Percentiles rank a stretch among this genome's conserved stretches.
These are phyloP conservation scores for Saccharomyces hybrid DNA, from an alignment of 1,139 yeast species.

Conservation along the genomic window DNA sequence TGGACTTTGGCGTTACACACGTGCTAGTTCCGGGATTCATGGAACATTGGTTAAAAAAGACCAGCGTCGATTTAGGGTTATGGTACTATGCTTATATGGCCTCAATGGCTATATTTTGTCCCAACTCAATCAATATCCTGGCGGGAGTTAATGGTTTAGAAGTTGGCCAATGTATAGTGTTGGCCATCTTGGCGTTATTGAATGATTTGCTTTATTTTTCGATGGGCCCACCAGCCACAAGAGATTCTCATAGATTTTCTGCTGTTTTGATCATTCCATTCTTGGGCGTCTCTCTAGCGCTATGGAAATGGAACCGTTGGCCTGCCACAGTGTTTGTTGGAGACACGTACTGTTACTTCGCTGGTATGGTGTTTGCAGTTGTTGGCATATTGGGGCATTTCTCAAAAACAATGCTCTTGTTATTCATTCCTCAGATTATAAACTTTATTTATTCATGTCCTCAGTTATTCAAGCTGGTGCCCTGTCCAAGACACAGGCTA, in stretches of 20 bases:
- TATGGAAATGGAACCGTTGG: constrained; percentile 75
- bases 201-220: constrained; percentile 72
- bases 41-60: constrained; percentile 33
- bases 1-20: constrained; percentile 88
- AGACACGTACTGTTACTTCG: constrained; percentile 94
- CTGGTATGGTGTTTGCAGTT: constrained; percentile 98
- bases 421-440: constrained; percentile 83
- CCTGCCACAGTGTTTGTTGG: constrained; percentile 95
- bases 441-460: constrained; percentile 87
- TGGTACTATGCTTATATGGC: constrained; percentile 87
- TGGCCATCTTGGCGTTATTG: constrained; percentile 59
- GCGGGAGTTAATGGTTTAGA: constrained; percentile 97
- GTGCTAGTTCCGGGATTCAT: constrained; percentile 78
- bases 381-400: constrained; percentile 95
- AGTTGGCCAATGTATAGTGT: constrained; percentile 85
- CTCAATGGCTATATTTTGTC: constrained; percentile 84
- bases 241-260: constrained; percentile 77
- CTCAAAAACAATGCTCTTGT: constrained; percentile 79
- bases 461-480: constrained; percentile 75
- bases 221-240: constrained; percentile 52
- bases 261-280: constrained; percentile 77
- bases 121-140: constrained; percentile 90
- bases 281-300: constrained; percentile 72
- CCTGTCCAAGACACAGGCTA: constrained; percentile 92
- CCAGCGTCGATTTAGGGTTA: constrained; percentile 66